phyloP scores from a whole-genome alignment of 257 asterid genomes.

The Prunella vulgaris region DNA sequence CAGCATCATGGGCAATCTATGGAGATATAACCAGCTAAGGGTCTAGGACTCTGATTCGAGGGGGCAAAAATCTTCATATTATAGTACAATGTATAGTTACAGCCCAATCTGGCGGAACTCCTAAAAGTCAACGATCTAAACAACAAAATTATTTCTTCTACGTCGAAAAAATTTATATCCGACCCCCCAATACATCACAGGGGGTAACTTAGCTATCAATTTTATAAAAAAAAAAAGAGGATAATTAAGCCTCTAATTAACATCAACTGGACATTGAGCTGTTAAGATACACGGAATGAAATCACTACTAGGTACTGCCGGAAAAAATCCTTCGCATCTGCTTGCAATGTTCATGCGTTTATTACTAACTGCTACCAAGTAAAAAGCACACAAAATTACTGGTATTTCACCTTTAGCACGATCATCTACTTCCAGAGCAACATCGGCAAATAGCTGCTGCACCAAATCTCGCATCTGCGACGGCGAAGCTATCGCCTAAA shows the following conservation, averaged over 20 bases:
- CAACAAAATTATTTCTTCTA: background rate
- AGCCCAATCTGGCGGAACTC: background rate
- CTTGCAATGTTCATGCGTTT: slow-evolving; percentile 9
- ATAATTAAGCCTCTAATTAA: background rate
- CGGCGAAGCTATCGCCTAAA: slow-evolving; percentile 74
- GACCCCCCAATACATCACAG: background rate
- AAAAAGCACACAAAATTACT: background rate
- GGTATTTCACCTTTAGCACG: slow-evolving; percentile 70
- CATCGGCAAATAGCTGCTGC: slow-evolving; percentile 86
- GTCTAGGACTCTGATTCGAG: background rate
- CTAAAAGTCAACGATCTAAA: background rate
- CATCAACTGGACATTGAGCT: slow-evolving; percentile 2
- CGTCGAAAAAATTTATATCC: background rate
- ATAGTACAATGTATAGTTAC: background rate
- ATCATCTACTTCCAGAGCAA: slow-evolving; percentile 95
- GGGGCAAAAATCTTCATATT: background rate
- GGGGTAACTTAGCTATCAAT: background rate
- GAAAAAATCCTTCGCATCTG: background rate
- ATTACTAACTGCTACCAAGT: background rate
- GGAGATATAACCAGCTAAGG: background rate
- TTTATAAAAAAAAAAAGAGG: background rate
- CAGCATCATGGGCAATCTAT: background rate
- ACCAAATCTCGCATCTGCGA: slow-evolving; percentile 73
- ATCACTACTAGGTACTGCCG: background rate
- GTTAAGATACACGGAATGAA: too few species aligned